phyloP scores from a whole-genome alignment of 2,329 filamentous ascomycete species.

The Curvularia sp. region DNA sequence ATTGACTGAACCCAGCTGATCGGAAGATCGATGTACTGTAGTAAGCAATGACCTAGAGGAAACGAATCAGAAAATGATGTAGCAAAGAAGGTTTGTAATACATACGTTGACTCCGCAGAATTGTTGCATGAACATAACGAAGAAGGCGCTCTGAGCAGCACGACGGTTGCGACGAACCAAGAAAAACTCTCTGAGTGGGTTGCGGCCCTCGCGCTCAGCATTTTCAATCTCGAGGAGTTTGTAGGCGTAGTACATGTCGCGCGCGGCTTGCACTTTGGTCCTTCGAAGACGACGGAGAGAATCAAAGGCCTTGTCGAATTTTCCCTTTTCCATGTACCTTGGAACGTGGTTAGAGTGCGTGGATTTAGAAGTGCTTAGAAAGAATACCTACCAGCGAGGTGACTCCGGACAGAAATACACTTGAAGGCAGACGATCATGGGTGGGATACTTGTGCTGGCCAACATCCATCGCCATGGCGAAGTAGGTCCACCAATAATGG shows the following conservation, averaged over 20 bases:
- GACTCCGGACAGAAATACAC: constrained; percentile 44
- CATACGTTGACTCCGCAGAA: constrained; percentile 40
- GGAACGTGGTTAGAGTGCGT: neutral
- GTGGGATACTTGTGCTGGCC: constrained; percentile 41
- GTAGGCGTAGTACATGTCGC: constrained; percentile 62
- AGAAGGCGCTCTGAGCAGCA: constrained; percentile 43
- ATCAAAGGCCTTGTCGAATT: constrained; percentile 41
- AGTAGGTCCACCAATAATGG: constrained; percentile 29
- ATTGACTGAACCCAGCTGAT: constrained; percentile 44
- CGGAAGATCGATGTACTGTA: constrained; percentile 41
- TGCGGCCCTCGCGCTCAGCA: constrained; percentile 43
- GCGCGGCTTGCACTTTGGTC: constrained; percentile 61
- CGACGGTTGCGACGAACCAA: constrained; percentile 43
- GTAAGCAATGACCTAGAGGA: constrained; percentile 33
- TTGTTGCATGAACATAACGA: constrained; percentile 50
- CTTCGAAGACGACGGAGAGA: constrained; percentile 60
- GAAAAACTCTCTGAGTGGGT: constrained; percentile 44
- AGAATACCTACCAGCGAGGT: constrained; percentile 34
- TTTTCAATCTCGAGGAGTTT: constrained; percentile 48
- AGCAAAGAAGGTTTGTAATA: accelerated
- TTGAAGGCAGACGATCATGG: constrained; percentile 40
- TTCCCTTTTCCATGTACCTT: constrained; percentile 47
- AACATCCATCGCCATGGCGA: constrained; percentile 46
- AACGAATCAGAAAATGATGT: neutral
- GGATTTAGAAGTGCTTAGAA: neutral